Percentiles rank a stretch among this genome's conserved stretches.
Evolutionary conservation across 2,329 filamentous ascomycete species (phyloP).

Genomic region (Akanthomyces uredinophilus): DNA sequence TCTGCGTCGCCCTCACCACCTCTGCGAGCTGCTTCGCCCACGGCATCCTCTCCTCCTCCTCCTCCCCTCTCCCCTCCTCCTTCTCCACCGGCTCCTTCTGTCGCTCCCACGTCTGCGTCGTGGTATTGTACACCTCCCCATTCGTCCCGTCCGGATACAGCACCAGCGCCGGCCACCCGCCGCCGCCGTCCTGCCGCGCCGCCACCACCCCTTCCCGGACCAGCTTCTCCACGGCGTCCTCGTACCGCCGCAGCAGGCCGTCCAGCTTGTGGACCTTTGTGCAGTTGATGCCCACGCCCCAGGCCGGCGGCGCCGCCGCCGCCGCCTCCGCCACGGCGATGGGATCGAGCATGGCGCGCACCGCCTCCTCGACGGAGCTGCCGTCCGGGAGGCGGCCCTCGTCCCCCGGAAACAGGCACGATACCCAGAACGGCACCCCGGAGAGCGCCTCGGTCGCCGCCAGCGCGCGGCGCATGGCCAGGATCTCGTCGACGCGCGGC

Average conservation of each 20-base stretch:
- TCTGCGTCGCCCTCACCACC: conserved; percentile 33
- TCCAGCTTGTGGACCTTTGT: conserved; percentile 61
- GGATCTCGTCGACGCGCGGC: conserved; percentile 57
- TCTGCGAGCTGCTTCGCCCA: conserved; percentile 44
- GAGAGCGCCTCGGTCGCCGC: conserved; percentile 24
- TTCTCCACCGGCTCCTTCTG: no score
- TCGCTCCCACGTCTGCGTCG: conserved; percentile 55
- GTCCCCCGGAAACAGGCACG: conserved; percentile 56
- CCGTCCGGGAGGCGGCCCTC: conserved; percentile 53
- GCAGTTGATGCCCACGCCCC: conserved; percentile 65
- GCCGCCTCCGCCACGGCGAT: no score
- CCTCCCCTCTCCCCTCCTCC: conserved; percentile 40
- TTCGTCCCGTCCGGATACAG: conserved; percentile 66
- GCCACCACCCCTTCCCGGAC: conserved; percentile 30
- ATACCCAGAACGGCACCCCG: conserved; percentile 52
- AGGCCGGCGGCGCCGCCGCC: conserved; percentile 32
- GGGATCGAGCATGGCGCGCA: conserved; percentile 34
- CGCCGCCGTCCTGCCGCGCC: no score
- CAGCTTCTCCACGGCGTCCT: conserved; percentile 40
- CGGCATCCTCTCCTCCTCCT: conserved; percentile 21
- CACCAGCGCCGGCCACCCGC: conserved; percentile 49
- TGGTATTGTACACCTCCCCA: conserved; percentile 62
- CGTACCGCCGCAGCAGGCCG: conserved; percentile 48
- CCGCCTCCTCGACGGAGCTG: conserved; percentile 31
- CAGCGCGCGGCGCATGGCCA: conserved; percentile 46